phyloP scores from a whole-genome alignment of 768 basidiomycete genomes.

The Leucogyrophana mollusca region DNA sequence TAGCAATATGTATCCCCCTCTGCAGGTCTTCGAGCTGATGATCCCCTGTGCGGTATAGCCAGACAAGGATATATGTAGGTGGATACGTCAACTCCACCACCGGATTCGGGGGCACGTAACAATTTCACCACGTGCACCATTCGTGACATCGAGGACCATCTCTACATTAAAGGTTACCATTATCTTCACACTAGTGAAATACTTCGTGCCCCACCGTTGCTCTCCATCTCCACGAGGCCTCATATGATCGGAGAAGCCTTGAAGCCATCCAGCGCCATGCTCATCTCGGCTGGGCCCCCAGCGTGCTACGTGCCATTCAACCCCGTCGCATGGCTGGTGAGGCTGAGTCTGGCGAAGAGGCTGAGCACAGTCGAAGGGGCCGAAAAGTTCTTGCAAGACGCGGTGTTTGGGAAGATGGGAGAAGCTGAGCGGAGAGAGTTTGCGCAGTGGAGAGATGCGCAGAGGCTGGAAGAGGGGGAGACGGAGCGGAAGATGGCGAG shows the following conservation, averaged over 20 bases:
- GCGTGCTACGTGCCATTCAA: constrained; percentile 41
- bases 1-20: too few species aligned
- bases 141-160: too few species aligned
- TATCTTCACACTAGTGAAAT: too few species aligned
- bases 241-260: constrained; percentile 48
- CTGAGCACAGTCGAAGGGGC: constrained; percentile 39
- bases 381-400: constrained; percentile 37
- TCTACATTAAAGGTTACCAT: too few species aligned
- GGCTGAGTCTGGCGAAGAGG: constrained; percentile 29
- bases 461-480: constrained; percentile 41
- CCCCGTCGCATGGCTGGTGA: constrained; percentile 31
- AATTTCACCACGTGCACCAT: too few species aligned
- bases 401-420: constrained; percentile 42
- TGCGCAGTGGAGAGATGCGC: constrained; percentile 40
- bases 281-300: constrained; percentile 45
- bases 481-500: constrained; percentile 39
- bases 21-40: too few species aligned
- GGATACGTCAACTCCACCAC: too few species aligned
- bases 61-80: too few species aligned
- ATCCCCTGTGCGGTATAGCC: too few species aligned
- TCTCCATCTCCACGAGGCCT: constrained; percentile 56
- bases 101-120: too few species aligned
- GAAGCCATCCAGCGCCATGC: constrained; percentile 30
- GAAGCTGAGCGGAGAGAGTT: constrained; percentile 30
- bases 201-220: constrained; percentile 46